Evolutionary conservation across 2,329 filamentous ascomycete genomes (phyloP).

Genomic region (Aspergillus sp.): DNA sequence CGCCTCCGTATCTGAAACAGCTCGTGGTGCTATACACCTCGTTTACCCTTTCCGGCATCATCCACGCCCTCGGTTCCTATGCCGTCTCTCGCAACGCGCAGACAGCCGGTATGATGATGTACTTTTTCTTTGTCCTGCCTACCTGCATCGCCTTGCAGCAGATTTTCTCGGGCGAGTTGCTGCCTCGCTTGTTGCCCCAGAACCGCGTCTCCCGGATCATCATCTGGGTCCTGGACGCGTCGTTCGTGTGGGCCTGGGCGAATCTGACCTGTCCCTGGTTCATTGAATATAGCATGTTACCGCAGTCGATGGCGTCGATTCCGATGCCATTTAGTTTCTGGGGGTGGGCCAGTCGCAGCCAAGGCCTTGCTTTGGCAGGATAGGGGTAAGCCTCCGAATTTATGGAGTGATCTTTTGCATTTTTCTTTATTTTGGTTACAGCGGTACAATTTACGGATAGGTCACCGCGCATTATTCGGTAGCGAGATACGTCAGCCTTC

Average conservation of each 20-base stretch:
- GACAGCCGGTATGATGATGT: conserved; percentile 15
- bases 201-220: not conserved
- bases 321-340: conserved; percentile 9
- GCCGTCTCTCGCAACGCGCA: conserved; percentile 8
- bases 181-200: conserved; percentile 4
- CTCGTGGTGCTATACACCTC: conserved; percentile 9
- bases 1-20: not conserved
- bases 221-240: conserved; percentile 8
- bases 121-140: conserved; percentile 15
- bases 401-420: not conserved
- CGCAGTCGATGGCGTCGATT: conserved; percentile 13
- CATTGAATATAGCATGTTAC: conserved; percentile 16
- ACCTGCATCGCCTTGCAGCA: conserved; percentile 14
- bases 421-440: not conserved
- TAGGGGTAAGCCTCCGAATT: not conserved
- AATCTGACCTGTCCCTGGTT: conserved; percentile 18
- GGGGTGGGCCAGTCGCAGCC: not conserved
- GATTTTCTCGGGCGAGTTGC: not conserved
- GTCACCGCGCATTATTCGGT: not conserved
- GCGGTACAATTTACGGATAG: not conserved
- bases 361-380: not conserved
- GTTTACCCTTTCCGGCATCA: conserved; percentile 14
- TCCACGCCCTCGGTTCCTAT: conserved; percentile 14
- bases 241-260: conserved; percentile 12
- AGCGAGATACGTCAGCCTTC: not conserved